A percentile compares a stretch with the other conserved stretches of the same genome.
Evolutionary conservation across 176 grass and related monocot species (phyloP).

Genomic region (Tillandsia leiboldiana): DNA sequence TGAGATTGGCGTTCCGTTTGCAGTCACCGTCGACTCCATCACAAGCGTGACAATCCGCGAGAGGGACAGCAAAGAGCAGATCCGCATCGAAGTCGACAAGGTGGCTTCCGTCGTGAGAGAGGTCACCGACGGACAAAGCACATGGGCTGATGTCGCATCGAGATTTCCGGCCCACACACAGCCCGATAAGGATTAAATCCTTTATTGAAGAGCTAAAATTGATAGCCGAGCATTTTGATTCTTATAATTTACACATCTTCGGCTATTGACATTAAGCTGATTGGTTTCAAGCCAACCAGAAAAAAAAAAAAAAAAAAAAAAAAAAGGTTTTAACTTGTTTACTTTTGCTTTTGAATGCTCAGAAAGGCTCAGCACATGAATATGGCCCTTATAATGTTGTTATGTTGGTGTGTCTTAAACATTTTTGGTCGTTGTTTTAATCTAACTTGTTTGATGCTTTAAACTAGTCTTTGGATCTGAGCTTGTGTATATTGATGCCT

Average conservation of each 20-base stretch:
- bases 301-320: not conserved
- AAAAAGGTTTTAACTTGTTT: not conserved
- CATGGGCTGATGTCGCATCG: slow-evolving; percentile 38
- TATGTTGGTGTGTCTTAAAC: not conserved
- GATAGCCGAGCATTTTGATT: not conserved
- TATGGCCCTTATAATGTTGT: not conserved
- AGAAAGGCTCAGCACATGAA: not conserved
- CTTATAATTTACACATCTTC: not conserved
- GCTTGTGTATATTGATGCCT: too few species aligned
- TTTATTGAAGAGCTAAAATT: not conserved
- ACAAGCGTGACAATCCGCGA: slow-evolving; percentile 43
- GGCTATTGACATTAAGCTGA: not conserved
- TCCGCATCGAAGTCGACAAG: slow-evolving; percentile 38
- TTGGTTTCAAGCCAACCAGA: not conserved
- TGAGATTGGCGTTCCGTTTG: slow-evolving; percentile 64
- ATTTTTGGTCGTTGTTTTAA: not conserved
- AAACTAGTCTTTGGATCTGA: too few species aligned
- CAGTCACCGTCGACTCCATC: slow-evolving; percentile 48
- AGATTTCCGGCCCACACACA: slow-evolving; percentile 45
- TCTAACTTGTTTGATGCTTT: too few species aligned
- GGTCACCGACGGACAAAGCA: slow-evolving; percentile 55
- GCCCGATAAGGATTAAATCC: slow-evolving; percentile 41
- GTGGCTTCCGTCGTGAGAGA: slow-evolving; percentile 51
- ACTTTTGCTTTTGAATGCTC: not conserved
- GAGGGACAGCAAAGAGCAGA: slow-evolving; percentile 67